Evolutionary conservation across 768 basidiomycete species (phyloP).

Genomic region (Heimioporus sp.): DNA sequence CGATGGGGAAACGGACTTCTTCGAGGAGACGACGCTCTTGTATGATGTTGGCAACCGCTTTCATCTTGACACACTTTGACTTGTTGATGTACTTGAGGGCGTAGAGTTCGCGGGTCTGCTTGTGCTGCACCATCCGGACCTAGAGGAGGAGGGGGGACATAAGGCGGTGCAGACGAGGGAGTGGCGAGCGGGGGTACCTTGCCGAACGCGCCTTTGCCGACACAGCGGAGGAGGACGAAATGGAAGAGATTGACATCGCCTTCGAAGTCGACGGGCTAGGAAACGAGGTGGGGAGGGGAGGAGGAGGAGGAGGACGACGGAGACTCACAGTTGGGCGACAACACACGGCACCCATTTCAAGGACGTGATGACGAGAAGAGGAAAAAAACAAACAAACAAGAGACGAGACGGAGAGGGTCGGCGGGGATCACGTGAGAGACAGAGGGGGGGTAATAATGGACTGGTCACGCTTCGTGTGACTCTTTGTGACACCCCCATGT

Average conservation of each 20-base stretch:
- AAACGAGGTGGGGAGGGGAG: neutral
- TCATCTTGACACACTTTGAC: conserved; percentile 96
- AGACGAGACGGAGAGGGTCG: neutral
- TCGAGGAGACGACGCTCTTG: conserved; percentile 94
- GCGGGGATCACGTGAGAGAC: conserved; percentile 19
- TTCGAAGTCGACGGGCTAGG: conserved; percentile 90
- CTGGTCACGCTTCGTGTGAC: neutral
- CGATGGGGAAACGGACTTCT: conserved; percentile 57
- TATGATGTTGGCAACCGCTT: conserved; percentile 94
- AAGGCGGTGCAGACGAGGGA: conserved; percentile 13
- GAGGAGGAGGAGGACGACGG: neutral
- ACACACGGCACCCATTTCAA: conserved; percentile 72
- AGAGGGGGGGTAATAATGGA: too few species aligned
- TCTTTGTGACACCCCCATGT: conserved; percentile 9
- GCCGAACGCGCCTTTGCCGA: conserved; percentile 99
- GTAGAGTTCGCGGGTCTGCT: conserved; percentile 93
- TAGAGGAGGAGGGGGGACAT: conserved; percentile 30
- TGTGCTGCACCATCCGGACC: conserved; percentile 99
- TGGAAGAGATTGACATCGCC: conserved; percentile 97
- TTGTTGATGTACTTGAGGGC: conserved; percentile 99
- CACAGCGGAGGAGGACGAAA: conserved; percentile 89
- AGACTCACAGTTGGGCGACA: conserved; percentile 72
- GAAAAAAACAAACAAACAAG: conserved; percentile 13
- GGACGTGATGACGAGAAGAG: conserved; percentile 4
- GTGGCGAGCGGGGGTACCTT: conserved; percentile 54